Base-by-base conservation (phyloP, 2,329 filamentous ascomycete genomes). In the Ophiocordyceps unilateralis region DNA sequence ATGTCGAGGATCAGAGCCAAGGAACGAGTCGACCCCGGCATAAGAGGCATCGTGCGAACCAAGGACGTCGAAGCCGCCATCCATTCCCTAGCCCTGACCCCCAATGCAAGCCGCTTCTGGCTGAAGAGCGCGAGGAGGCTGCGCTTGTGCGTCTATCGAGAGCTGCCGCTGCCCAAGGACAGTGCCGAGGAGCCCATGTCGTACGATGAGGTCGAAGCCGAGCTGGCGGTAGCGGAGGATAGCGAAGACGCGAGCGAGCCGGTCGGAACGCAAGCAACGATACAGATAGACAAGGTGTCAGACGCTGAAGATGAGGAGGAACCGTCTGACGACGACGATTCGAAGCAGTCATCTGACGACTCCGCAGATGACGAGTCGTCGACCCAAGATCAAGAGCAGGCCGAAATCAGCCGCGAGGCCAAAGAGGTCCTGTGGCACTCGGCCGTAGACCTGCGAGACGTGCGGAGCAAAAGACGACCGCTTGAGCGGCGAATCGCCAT, bases 1-100 rank as follows among this genome's bases (percentile, higher is more conserved):
- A 71, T 74, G 55, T 81, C 81, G 2, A 70, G 85, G 37, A 61
- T 86, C 21, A 70, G 77, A 42, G 67, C 76, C 4, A 68, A 65
- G 49, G 58, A 49, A 17, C 51, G 59, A 21, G 46, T 56, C 4
- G 45, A 49, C 1, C 51, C 56, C 2, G 51, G 51, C 4, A 56
- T 55, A 1, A 55, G 53, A 15, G 47, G 50, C 5, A 47, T 61
- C 5, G 62, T 74, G 3, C 59, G 57, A 37, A 48, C 46, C 5
- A 59, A 62, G 24, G 72, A 77, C 46, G 70, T 71, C 2, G 53
- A 60, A 23, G 68, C 70, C 1, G 73, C 73, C 0, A 55, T 65
- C 2, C 58, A 63, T 1, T 70, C 70, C 2, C 49, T 76, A 3
- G 64, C 66, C 0, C 48, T 76, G 49, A 47, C 53, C 15, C 47